These are phyloP conservation scores for Wickerhamiella infanticola DNA, from an alignment of 1,139 yeast genomes.

Conservation along the genomic window DNA sequence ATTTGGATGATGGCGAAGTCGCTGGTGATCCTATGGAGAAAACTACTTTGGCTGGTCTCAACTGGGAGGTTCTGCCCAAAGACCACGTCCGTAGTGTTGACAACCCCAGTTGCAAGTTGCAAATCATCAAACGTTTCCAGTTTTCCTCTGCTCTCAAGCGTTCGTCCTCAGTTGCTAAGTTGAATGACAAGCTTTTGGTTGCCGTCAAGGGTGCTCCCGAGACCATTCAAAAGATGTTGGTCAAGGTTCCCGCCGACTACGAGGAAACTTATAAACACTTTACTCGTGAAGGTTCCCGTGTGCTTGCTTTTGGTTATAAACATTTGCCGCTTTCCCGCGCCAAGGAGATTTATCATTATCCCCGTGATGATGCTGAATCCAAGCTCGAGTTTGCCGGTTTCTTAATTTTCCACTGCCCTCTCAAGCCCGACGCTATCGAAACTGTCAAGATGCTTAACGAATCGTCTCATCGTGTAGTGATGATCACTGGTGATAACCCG, in stretches of 20 bases:
- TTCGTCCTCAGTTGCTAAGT: slow-evolving; percentile 73
- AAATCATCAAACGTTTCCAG: slow-evolving; percentile 85
- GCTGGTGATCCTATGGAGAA: slow-evolving; percentile 99
- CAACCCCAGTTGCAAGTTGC: slow-evolving; percentile 30
- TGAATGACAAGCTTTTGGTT: slow-evolving; percentile 41
- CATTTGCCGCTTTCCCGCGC: slow-evolving; percentile 37
- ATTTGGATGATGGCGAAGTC: slow-evolving; percentile 86
- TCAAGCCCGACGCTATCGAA: slow-evolving; percentile 82
- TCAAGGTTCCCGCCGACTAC: slow-evolving; percentile 57
- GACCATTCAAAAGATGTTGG: slow-evolving; percentile 68
- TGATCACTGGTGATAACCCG: slow-evolving; percentile 99
- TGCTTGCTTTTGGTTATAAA: slow-evolving; percentile 83
- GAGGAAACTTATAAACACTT: slow-evolving; percentile 80
- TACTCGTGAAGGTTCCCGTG: slow-evolving; percentile 94
- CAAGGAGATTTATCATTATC: slow-evolving; percentile 37
- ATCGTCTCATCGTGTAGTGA: slow-evolving; percentile 79
- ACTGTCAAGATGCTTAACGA: slow-evolving; percentile 87
- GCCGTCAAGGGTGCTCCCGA: slow-evolving; percentile 99
- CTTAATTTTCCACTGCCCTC: slow-evolving; percentile 92
- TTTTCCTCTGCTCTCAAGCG: slow-evolving; percentile 92
- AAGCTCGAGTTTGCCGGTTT: slow-evolving; percentile 76
- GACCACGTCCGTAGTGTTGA: slow-evolving; percentile 28
- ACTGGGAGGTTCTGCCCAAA: slow-evolving; percentile 68
- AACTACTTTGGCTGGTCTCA: slow-evolving; percentile 78
- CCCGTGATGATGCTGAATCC: slow-evolving; percentile 64